These are phyloP conservation scores for Globisporangium orthogonon DNA, from an alignment of 352 stramenopile genomes.

Conservation along the genomic window DNA sequence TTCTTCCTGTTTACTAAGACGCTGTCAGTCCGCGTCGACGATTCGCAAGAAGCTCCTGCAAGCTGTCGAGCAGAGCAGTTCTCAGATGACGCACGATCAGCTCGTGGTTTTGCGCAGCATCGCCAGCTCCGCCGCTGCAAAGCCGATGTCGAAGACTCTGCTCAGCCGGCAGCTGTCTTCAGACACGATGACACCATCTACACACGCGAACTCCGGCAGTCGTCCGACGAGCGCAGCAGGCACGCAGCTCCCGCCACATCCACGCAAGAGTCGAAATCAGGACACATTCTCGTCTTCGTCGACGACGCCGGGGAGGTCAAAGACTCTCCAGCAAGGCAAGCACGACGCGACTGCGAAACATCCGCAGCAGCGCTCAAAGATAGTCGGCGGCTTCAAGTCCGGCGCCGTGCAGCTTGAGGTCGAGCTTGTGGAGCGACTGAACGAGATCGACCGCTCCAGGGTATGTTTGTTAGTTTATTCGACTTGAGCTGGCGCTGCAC, in stretches of 20 bases:
- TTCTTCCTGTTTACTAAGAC: constrained; percentile 14
- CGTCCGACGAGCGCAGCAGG: constrained; percentile 8
- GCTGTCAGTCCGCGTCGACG: constrained; percentile 58
- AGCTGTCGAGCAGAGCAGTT: constrained; percentile 44
- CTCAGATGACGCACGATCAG: constrained; percentile 25
- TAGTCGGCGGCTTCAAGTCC: constrained; percentile 37
- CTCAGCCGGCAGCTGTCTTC: constrained; percentile 10
- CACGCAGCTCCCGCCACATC: background rate
- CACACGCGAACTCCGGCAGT: background rate
- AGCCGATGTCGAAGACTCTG: constrained; percentile 17
- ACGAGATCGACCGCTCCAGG: constrained; percentile 62
- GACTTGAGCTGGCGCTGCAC: background rate
- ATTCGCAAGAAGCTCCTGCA: constrained; percentile 61
- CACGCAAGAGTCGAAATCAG: constrained; percentile 1
- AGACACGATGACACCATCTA: background rate
- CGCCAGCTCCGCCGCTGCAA: constrained; percentile 9
- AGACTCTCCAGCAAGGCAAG: background rate
- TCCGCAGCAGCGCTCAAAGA: background rate
- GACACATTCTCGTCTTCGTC: constrained; percentile 9
- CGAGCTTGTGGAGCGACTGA: constrained; percentile 51
- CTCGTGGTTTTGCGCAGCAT: constrained; percentile 33
- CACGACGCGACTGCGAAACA: background rate
- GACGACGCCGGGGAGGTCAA: background rate
- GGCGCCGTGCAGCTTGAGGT: constrained; percentile 49
- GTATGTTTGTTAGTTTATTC: constrained; percentile 27